Base-by-base conservation (phyloP, 2,329 filamentous ascomycete species). In the Pestalotiopsis sp. region DNA sequence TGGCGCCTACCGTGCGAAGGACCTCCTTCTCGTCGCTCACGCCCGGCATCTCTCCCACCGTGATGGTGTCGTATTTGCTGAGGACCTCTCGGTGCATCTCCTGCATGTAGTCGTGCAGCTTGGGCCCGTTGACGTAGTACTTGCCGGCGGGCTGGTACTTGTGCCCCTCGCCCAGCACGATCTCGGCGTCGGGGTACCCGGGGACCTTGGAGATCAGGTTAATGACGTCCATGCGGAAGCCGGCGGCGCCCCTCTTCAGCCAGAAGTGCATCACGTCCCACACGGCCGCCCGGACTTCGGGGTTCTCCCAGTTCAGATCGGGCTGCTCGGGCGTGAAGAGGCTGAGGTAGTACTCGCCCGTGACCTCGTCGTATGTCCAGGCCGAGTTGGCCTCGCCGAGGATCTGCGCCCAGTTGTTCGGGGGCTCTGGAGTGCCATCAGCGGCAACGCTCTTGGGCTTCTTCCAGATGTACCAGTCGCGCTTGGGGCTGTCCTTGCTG, bases 281-380 rank as follows among this genome's bases (percentile, higher is more conserved):
- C 6, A 95, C 89, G 1, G 92, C 93, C 60, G 87, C 81, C 17
- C 92, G 87, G 0, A 92, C 88, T 11, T 87, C 88, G 0, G 85
- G 84, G 68, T 91, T 92, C 75, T 95, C 92, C 92, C 93, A 96
- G 80, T 96, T 96, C n/a, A 96, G 84, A 73, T 96, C 93, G 0
- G 93, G 93, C 77, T 95, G 93, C 71, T 93, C 89, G 4, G 86
- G 87, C 6, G 91, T 89, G 77, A 93, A 97, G 12, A 96, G 84
- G 70, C 92, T 90, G 0, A 95, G 87, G 74, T 93, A 95, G 78
- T 93, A 95, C 79, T 95, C 91, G 62, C 86, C 84, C 0, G 92
- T 93, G n/a, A 80, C 77, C 72, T 92, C 89, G 73, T 94, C 92
- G 82, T 88, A 95, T 69, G 90, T 83, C 92, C 91, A 93, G 0